Conservation (phyloP, 768 basidiomycete species). For the Nidula microcarpa region DNA sequence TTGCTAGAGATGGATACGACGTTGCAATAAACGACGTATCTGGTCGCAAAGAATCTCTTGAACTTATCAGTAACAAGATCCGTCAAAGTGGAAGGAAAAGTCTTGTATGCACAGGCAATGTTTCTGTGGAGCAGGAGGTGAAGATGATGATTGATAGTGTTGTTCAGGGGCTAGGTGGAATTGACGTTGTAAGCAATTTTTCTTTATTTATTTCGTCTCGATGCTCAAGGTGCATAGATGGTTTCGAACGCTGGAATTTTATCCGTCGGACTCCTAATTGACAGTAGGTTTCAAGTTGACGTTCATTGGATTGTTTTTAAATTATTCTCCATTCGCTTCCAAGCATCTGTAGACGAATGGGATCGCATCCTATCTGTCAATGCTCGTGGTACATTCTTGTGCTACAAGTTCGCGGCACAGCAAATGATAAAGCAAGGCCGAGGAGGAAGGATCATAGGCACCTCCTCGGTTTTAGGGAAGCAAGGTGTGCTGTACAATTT, state of each 20-base stretch:
- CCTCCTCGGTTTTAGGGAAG: slow-evolving; percentile 35
- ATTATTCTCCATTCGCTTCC: neutral
- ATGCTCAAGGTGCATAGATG: neutral
- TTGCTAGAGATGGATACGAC: slow-evolving; percentile 15
- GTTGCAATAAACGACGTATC: slow-evolving; percentile 32
- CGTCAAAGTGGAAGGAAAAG: slow-evolving; percentile 11
- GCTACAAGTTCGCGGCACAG: slow-evolving; percentile 36
- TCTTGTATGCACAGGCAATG: slow-evolving; percentile 11
- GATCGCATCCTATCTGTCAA: slow-evolving; percentile 28
- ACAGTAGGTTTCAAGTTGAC: slow-evolving; percentile 14
- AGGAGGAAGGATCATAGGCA: slow-evolving; percentile 42
- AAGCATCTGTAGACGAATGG: slow-evolving; percentile 25
- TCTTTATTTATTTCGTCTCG: neutral
- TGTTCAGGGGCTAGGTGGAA: slow-evolving; percentile 12
- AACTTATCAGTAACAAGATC: slow-evolving; percentile 13
- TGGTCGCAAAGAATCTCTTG: neutral
- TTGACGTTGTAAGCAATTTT: slow-evolving; percentile 25
- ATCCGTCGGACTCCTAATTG: neutral
- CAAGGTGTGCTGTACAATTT: slow-evolving; percentile 19
- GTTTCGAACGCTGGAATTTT: neutral
- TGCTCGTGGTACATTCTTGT: slow-evolving; percentile 30
- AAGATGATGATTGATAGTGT: slow-evolving; percentile 12
- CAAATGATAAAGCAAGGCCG: slow-evolving; percentile 40
- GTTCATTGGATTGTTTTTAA: neutral
- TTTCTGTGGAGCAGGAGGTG: slow-evolving; percentile 16